Base-by-base conservation (phyloP, 2,329 filamentous ascomycete species). In the Escovopsis sp. region DNA sequence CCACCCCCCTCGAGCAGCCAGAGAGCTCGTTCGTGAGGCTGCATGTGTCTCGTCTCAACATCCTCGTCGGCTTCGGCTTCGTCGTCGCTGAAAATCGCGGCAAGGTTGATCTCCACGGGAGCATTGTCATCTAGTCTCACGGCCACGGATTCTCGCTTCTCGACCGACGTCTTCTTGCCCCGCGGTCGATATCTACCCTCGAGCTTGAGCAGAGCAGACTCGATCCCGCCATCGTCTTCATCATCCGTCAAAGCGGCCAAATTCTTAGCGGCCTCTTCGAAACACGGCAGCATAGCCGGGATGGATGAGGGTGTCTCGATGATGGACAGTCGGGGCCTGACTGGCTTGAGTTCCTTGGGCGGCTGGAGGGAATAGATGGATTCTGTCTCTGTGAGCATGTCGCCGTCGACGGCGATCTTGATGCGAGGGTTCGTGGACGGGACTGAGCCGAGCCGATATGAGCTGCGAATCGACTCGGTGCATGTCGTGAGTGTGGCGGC, bases 161-260 rank as follows among this genome's bases (percentile, higher is more conserved):
- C 34, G 9, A 16, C 24, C 15, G 35, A 16, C 12, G 30, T 34
- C 31, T 35, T 35, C 36, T 41, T 44, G 33, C 39, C 47, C 50
- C 60, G 74, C 50, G 71, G 78, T 55, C 81, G 72, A 51, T 81
- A 91, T 50, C 77, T 89, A 9, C 91, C 91, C 63, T 98, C 91
- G 0, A 98, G 70, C 54, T 96, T 98, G 51, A 88, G 63, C 39
- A 98, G 60, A 0, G 91, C 85, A n/a, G 88, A 87, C 55, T 96
- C 91, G 24, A 96, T 79, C 11, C 89, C 89, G 7, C 86, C 86
- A 54, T 93, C 84, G 46, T 79, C 73, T 13, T 66, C 57, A 32
- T 93, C 85, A 54, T 95, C 88, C 0, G 89, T 86, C 24, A 96
- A 84, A 42, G 84, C 79, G 2, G 88, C 85, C 41, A 98, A 74